A percentile compares a stretch with the other conserved stretches of the same genome.
Evolutionary conservation across 306 rosid species (phyloP).

Genomic region (Astragalus glycyphyllos): DNA sequence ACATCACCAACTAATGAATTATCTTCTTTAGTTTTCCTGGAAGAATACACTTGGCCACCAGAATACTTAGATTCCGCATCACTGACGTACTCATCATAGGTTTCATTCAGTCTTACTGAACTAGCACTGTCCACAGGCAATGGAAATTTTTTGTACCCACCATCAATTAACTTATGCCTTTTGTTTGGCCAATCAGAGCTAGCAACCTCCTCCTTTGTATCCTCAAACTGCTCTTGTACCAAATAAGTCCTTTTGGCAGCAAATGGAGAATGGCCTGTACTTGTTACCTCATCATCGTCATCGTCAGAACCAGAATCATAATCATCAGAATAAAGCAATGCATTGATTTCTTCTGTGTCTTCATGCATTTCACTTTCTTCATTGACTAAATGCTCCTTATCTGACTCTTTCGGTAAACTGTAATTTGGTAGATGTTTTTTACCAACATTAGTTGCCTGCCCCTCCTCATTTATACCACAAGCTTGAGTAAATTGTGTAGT

Average conservation of each 20-base stretch:
- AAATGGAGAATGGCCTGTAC: slow-evolving; percentile 74
- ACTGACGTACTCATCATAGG: slow-evolving; percentile 41
- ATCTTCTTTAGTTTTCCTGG: slow-evolving; percentile 26
- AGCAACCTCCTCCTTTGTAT: slow-evolving; percentile 53
- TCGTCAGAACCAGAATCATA: slow-evolving; percentile 37
- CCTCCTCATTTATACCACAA: slow-evolving; percentile 39
- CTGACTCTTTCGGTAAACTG: slow-evolving; percentile 43
- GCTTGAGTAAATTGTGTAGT: slow-evolving; percentile 29
- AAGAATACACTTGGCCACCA: too few relatives aligned
- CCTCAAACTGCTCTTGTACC: slow-evolving; percentile 50
- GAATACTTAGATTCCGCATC: slow-evolving; percentile 62
- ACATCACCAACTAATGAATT: slow-evolving; percentile 41
- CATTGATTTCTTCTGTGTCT: slow-evolving; percentile 87
- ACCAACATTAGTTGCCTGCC: slow-evolving; percentile 33
- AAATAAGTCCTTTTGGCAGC: slow-evolving; percentile 38
- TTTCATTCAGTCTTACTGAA: slow-evolving; percentile 49
- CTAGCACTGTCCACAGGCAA: slow-evolving; percentile 47
- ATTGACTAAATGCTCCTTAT: slow-evolving; percentile 48
- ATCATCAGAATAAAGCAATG: slow-evolving; percentile 80
- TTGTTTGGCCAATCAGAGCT: slow-evolving; percentile 61
- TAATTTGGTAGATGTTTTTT: slow-evolving; percentile 43
- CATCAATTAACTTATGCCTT: slow-evolving; percentile 64
- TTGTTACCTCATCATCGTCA: slow-evolving; percentile 76
- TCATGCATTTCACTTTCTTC: slow-evolving; percentile 86
- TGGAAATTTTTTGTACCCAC: slow-evolving; percentile 51